phyloP scores from a whole-genome alignment of 73 alveolate genomes.

The Paramecium pentaurelia region DNA sequence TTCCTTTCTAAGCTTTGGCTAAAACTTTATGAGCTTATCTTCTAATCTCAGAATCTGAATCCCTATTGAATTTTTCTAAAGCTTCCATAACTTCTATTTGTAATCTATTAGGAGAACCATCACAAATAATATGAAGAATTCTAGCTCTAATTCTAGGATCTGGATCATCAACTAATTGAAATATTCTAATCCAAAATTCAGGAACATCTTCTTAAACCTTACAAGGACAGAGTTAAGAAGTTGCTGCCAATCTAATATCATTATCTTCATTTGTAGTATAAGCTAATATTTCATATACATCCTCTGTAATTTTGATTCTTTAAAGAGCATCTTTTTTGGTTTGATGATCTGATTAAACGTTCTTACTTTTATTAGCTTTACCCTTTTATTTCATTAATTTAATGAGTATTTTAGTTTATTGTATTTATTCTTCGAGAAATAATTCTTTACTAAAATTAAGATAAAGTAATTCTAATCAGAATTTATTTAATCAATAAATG shows the following conservation, averaged over 20 bases:
- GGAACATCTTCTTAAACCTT: constrained; percentile 69
- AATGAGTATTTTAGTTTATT: neutral
- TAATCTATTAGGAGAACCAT: constrained; percentile 85
- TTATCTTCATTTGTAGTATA: constrained; percentile 48
- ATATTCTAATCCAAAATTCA: constrained; percentile 83
- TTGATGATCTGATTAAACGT: neutral
- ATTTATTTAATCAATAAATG: neutral
- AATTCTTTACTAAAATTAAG: constrained; percentile 4
- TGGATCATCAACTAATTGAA: constrained; percentile 76
- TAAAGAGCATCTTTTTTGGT: constrained; percentile 43
- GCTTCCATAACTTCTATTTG: constrained; percentile 66
- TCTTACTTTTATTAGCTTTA: neutral
- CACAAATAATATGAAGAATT: constrained; percentile 85
- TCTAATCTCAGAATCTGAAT: constrained; percentile 45
- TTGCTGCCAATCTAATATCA: constrained; percentile 61
- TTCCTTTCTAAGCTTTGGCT: constrained; percentile 64
- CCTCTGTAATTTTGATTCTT: constrained; percentile 40
- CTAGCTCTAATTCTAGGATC: constrained; percentile 78
- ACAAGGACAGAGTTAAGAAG: constrained; percentile 80
- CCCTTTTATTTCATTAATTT: constrained; percentile 12
- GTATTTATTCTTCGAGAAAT: neutral
- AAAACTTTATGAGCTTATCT: constrained; percentile 79
- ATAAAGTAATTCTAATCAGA: neutral
- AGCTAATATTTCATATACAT: constrained; percentile 50
- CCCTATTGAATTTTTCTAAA: neutral